Base-by-base conservation (phyloP, 352 stramenopile genomes). In the Aphanomyces astaci region DNA sequence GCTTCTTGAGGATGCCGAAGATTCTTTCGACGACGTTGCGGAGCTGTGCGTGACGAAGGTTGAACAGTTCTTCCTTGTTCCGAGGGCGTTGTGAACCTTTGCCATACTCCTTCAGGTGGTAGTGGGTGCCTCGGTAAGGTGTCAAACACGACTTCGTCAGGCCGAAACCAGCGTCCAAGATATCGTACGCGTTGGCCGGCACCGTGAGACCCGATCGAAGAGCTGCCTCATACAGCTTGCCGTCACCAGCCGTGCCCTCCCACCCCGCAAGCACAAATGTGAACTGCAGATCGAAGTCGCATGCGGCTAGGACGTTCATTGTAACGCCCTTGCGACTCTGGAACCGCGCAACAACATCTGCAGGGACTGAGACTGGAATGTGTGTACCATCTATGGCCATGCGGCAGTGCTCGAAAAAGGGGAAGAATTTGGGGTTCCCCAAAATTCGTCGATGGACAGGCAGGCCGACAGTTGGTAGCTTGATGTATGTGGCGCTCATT, bases 101-200 rank as follows among this genome's bases (percentile, higher is more conserved):
- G 19, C 52, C 57, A 55, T 46, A 75, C 28, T 75, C 70, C 28
- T 75, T 72, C 5, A 75, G 15, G 33, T 75, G 64, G 28, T 72
- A 75, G 11, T 64, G 48, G 1, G 68, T 28, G 2, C 49, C 54
- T 22, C 54, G 36, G 25, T 49, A 63, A 11, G 30, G 36, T n/a
- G 54, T 63, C 2, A 55, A 55, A 15, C 19, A 63, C 5, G 7
- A 9, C 19, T 49, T 51, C 9, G 54, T 63, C 54, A 55, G n/a
- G 25, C 10, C 1, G 22, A 55, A 55, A 24, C 48, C 48, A 10
- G 10, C 36, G 48, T 55, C 48, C 48, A 55, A 24, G 48, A 55
- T 55, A 1, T 55, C 48, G 10, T 15, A 55, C 48, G 11, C 13
- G n/a, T 25, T 10, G n/a, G 10, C n/a, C 10, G 27, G n/a, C 10